Evolutionary conservation across 2,329 filamentous ascomycete genomes (phyloP).

Genomic region (Pseudogymnoascus destructans): DNA sequence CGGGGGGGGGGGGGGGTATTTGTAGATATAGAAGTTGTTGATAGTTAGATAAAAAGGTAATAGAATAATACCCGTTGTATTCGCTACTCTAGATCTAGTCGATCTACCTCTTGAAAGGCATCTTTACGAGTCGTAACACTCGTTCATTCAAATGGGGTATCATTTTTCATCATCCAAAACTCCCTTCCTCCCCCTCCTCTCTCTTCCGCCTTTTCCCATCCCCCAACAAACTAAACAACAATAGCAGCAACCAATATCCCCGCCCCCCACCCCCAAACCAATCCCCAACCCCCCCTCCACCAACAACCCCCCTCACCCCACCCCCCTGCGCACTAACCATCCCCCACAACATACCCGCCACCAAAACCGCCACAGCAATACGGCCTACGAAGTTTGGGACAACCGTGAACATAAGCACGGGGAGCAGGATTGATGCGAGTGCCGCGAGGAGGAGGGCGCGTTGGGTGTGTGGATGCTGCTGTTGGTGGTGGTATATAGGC

Average conservation of each 20-base stretch:
- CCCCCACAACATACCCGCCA: slow-evolving; percentile 30
- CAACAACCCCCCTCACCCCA: slow-evolving; percentile 11
- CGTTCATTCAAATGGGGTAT: not conserved
- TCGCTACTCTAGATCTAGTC: not conserved
- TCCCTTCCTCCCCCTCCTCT: not conserved
- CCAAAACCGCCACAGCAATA: slow-evolving; percentile 42
- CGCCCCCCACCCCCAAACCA: slow-evolving; percentile 19
- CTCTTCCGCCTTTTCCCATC: not conserved
- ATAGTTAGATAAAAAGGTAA: not conserved
- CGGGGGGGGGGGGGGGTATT: too few relatives aligned
- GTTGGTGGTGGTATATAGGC: slow-evolving; percentile 20
- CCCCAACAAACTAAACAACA: slow-evolving; percentile 11
- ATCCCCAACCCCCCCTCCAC: slow-evolving; percentile 18
- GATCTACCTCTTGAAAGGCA: not conserved
- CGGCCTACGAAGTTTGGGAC: slow-evolving; percentile 43
- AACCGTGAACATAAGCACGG: slow-evolving; percentile 44
- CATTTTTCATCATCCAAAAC: not conserved
- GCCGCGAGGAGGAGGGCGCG: slow-evolving; percentile 17
- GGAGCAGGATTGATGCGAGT: slow-evolving; percentile 38
- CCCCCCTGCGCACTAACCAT: slow-evolving; percentile 23
- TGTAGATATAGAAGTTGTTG: not conserved
- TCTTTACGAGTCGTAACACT: not conserved
- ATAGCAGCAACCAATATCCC: slow-evolving; percentile 23
- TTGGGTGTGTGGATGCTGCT: slow-evolving; percentile 18
- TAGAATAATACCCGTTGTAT: not conserved